These are phyloP conservation scores for peach (Prunus persica) DNA, from an alignment of 306 rosid genomes.

Conservation along the genomic window DNA sequence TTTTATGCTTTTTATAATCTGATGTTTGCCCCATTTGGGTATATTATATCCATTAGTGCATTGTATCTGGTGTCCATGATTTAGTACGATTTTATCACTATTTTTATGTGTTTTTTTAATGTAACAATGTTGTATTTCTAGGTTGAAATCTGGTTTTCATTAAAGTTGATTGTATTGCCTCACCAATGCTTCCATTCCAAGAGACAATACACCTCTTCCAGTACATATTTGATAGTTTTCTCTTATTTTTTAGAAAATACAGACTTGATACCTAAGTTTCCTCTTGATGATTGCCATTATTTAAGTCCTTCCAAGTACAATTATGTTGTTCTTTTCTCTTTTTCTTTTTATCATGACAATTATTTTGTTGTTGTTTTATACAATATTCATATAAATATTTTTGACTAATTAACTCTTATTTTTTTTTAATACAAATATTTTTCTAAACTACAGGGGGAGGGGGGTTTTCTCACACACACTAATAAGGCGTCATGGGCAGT, in stretches of 20 bases:
- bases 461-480: too few species aligned
- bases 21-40: constrained; percentile 19
- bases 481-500: too few species aligned
- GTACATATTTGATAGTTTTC: background rate
- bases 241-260: background rate
- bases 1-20: constrained; percentile 23
- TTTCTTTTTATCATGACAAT: background rate
- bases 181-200: constrained; percentile 12
- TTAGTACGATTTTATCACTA: constrained; percentile 5
- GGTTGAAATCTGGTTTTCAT: background rate
- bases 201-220: background rate
- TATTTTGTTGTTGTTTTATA: background rate
- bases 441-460: too few species aligned
- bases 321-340: too few species aligned
- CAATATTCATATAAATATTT: too few species aligned
- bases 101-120: background rate
- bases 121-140: background rate
- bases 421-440: too few species aligned
- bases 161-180: background rate
- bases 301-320: background rate
- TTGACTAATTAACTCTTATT: too few species aligned
- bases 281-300: background rate
- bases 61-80: constrained; percentile 24
- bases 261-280: background rate
- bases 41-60: constrained; percentile 31